These are phyloP conservation scores for Kluyveromyces marxianus DNA, from an alignment of 1,139 yeast species.

Conservation along the genomic window DNA sequence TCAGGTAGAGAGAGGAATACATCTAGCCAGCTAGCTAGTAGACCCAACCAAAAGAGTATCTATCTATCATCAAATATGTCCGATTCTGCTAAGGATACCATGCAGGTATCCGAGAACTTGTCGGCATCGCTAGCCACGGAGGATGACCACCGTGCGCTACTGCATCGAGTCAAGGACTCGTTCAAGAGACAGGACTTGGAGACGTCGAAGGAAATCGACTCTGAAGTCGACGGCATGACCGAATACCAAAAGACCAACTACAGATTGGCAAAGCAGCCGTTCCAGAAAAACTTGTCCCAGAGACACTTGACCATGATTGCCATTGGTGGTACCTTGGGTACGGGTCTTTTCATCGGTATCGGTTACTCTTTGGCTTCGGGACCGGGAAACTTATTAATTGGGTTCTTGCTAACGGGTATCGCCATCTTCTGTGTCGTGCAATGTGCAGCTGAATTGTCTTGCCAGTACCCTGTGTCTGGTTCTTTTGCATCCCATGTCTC, in stretches of 20 bases:
- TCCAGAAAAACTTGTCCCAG: conserved; percentile 52
- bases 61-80: neutral
- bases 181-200: conserved; percentile 35
- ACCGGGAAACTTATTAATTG: conserved; percentile 51
- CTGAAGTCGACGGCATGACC: conserved; percentile 37
- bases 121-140: too few relatives aligned
- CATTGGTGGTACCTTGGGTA: conserved; percentile 56
- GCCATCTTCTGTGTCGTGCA: conserved; percentile 59
- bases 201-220: conserved; percentile 44
- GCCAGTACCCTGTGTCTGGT: conserved; percentile 59
- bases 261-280: conserved; percentile 50
- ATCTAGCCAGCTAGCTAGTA: too few relatives aligned
- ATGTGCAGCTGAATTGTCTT: conserved; percentile 57
- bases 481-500: conserved; percentile 59
- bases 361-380: conserved; percentile 55
- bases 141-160: conserved; percentile 9
- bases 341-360: conserved; percentile 53
- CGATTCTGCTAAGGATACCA: neutral
- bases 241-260: conserved; percentile 45
- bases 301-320: conserved; percentile 59
- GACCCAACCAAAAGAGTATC: too few relatives aligned
- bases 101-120: neutral
- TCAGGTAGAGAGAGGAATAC: too few relatives aligned
- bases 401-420: conserved; percentile 41
- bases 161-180: conserved; percentile 32